Evolutionary conservation across 345 rosid genomes (phyloP).

Genomic region (Eucalyptus coolabah): DNA sequence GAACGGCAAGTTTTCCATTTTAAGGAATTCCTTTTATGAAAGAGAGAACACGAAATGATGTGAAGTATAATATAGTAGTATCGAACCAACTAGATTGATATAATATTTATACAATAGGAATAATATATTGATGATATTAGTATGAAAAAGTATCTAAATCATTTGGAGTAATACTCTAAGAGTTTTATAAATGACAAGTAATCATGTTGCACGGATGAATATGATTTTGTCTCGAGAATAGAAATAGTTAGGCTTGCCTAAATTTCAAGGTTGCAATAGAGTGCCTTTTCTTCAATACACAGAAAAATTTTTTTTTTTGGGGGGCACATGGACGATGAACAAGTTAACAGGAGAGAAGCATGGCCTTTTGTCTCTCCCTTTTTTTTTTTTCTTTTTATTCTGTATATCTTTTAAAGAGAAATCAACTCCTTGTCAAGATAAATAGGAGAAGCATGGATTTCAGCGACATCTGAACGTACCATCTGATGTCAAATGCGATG

Average conservation of each 20-base stretch:
- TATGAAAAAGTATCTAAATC: not conserved
- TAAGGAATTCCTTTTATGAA: fast-evolving
- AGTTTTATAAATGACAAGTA: not conserved
- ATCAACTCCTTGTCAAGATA: not conserved
- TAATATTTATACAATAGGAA: not conserved
- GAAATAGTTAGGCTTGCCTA: not conserved
- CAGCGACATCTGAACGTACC: slow-evolving; percentile 4
- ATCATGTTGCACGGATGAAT: fast-evolving
- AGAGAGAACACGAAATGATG: not conserved
- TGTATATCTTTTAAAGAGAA: not conserved
- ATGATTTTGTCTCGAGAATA: not conserved
- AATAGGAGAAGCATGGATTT: slow-evolving; percentile 11
- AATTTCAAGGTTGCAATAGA: not conserved
- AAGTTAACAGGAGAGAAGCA: not conserved
- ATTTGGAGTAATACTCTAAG: not conserved
- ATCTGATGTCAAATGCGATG: not conserved
- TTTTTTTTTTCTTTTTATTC: not conserved
- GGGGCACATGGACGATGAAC: not conserved
- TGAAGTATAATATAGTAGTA: not conserved
- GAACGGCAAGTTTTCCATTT: not conserved
- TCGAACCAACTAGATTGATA: not conserved
- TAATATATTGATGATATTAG: not conserved
- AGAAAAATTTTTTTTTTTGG: fast-evolving
- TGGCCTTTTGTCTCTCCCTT: not conserved
- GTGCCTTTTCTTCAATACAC: not conserved